phyloP scores from a whole-genome alignment of 2,329 filamentous ascomycete species.

The Aspergillus tubingensis region DNA sequence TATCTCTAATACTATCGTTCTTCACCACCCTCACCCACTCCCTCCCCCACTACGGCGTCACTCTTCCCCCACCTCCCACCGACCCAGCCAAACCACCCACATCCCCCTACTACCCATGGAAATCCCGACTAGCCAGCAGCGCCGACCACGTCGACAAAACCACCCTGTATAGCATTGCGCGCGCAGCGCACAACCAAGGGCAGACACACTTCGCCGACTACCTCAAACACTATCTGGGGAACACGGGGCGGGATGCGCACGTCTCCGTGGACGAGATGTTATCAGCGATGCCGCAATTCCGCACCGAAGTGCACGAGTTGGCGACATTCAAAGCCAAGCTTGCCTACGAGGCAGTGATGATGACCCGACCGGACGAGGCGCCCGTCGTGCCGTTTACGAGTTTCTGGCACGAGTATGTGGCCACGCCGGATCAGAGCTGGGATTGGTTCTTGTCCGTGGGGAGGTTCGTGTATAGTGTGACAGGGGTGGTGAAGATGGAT shows the following conservation, averaged over 20 bases:
- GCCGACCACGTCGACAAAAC: slow-evolving; percentile 5
- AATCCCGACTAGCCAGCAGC: not conserved
- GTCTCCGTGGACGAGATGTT: slow-evolving; percentile 4
- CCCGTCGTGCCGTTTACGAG: slow-evolving; percentile 1
- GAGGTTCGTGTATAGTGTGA: slow-evolving; percentile 4
- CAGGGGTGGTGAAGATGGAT: not conserved
- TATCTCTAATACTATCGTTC: not conserved
- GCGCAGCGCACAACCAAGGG: not conserved
- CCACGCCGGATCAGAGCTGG: slow-evolving; percentile 8
- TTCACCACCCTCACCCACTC: not conserved
- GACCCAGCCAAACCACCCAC: not conserved
- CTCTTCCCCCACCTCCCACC: not conserved
- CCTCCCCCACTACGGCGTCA: not conserved
- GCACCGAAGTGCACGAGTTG: not conserved
- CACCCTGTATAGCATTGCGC: slow-evolving; percentile 2
- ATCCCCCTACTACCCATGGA: not conserved
- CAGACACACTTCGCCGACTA: slow-evolving; percentile 1
- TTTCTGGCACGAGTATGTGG: slow-evolving; percentile 6
- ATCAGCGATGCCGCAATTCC: not conserved
- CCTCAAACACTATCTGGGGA: slow-evolving; percentile 5
- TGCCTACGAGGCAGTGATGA: not conserved
- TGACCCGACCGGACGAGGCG: not conserved
- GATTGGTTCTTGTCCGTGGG: slow-evolving; percentile 6
- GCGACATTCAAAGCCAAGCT: not conserved
- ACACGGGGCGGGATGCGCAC: slow-evolving; percentile 1